phyloP scores from a whole-genome alignment of 257 asterid genomes.

The Ajuga chamaepitys region DNA sequence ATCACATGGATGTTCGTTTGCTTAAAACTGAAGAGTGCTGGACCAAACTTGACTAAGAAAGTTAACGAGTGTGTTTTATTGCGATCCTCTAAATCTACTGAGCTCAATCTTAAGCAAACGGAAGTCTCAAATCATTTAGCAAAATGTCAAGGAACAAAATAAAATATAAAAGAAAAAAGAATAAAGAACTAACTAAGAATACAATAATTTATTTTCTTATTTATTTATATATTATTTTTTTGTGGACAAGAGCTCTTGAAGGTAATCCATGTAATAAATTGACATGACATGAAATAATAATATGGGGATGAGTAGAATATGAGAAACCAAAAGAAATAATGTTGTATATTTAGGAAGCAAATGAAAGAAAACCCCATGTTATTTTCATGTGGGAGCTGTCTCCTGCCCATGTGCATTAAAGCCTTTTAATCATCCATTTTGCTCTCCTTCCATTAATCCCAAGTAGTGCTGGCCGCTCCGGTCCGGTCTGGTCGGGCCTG shows the following conservation, averaged over 20 bases:
- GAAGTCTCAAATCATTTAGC: too few relatives aligned
- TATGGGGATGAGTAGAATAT: slow-evolving; percentile 12
- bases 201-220: neutral
- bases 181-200: neutral
- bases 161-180: neutral
- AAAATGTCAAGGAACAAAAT: too few relatives aligned
- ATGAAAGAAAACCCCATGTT: slow-evolving; percentile 33
- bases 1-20: neutral
- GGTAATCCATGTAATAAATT: slow-evolving; percentile 5
- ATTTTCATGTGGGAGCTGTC: slow-evolving; percentile 44
- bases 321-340: slow-evolving; percentile 16
- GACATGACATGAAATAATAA: neutral
- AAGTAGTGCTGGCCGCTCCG: too few relatives aligned
- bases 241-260: slow-evolving; percentile 9
- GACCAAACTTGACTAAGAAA: too few relatives aligned
- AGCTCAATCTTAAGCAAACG: too few relatives aligned
- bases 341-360: slow-evolving; percentile 31
- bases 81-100: too few relatives aligned
- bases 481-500: too few relatives aligned
- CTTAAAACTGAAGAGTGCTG: too few relatives aligned
- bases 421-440: slow-evolving; percentile 22
- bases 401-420: slow-evolving; percentile 44
- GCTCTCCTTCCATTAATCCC: slow-evolving; percentile 23
- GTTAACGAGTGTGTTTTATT: too few relatives aligned
- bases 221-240: neutral